phyloP scores from a whole-genome alignment of 148 eudicot species.

The Silene uniflora region DNA sequence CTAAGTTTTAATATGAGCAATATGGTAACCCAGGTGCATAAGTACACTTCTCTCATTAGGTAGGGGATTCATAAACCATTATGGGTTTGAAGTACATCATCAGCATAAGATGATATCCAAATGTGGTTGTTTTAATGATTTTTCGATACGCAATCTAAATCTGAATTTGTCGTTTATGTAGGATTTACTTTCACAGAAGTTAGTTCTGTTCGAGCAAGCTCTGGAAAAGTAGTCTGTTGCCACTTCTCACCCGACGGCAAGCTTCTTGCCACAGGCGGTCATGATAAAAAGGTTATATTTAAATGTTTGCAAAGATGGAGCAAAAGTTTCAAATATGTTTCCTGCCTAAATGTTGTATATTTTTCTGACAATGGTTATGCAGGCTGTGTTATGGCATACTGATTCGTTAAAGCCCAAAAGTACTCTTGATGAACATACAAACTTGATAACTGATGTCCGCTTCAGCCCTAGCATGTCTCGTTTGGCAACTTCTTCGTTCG shows the following conservation, averaged over 20 bases:
- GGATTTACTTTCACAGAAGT: constrained; percentile 87
- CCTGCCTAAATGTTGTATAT: neutral
- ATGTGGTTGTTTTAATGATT: neutral
- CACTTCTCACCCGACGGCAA: constrained; percentile 94
- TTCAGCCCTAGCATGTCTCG: constrained; percentile 86
- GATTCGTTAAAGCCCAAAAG: constrained; percentile 72
- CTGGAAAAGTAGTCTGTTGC: constrained; percentile 74
- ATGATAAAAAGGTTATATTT: constrained; percentile 67
- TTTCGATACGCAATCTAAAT: neutral
- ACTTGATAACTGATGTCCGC: constrained; percentile 80
- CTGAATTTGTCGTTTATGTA: constrained; percentile 28
- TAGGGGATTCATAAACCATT: neutral
- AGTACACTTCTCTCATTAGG: neutral
- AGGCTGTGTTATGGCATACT: constrained; percentile 81
- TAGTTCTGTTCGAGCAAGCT: constrained; percentile 72
- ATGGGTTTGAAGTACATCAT: neutral
- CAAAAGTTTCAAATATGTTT: neutral
- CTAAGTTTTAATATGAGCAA: neutral
- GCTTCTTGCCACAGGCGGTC: constrained; percentile 91
- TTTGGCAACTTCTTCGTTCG: constrained; percentile 89
- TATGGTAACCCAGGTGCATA: neutral
- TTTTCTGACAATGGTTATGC: constrained; percentile 24
- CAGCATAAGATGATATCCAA: neutral
- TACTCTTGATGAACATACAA: constrained; percentile 77
- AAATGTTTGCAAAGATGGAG: neutral